Evolutionary conservation across 495 filamentous ascomycete species (phyloP).

Genomic region (Lophium mytilinum): DNA sequence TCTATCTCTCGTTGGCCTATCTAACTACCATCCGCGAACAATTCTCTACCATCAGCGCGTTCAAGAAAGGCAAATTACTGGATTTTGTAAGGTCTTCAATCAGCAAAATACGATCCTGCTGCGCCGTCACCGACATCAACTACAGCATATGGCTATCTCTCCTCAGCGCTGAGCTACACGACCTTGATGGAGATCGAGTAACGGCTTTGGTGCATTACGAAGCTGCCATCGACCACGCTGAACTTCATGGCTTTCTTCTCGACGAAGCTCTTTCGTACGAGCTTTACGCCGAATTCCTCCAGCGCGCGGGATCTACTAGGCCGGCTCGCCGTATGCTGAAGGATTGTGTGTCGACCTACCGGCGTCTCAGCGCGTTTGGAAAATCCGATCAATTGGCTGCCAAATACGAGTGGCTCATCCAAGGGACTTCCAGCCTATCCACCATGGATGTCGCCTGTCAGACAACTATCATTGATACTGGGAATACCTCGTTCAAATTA

Average conservation of each 20-base stretch:
- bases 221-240: slow-evolving; percentile 67
- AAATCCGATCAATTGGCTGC: slow-evolving; percentile 62
- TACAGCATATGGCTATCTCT: slow-evolving; percentile 70
- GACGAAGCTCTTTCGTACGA: slow-evolving; percentile 78
- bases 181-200: slow-evolving; percentile 55
- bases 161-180: slow-evolving; percentile 63
- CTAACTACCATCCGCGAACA: slow-evolving; percentile 53
- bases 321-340: slow-evolving; percentile 64
- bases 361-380: slow-evolving; percentile 64
- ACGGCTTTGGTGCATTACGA: slow-evolving; percentile 61
- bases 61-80: slow-evolving; percentile 46
- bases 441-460: slow-evolving; percentile 66
- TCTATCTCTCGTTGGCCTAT: slow-evolving; percentile 63
- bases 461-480: slow-evolving; percentile 59
- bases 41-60: slow-evolving; percentile 31
- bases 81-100: slow-evolving; percentile 50
- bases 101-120: slow-evolving; percentile 59
- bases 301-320: slow-evolving; percentile 60
- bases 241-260: slow-evolving; percentile 65
- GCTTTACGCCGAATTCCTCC: slow-evolving; percentile 65
- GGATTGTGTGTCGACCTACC: slow-evolving; percentile 66
- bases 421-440: slow-evolving; percentile 52
- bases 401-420: slow-evolving; percentile 64
- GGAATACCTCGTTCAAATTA: slow-evolving; percentile 44
- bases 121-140: slow-evolving; percentile 63